phyloP scores from a whole-genome alignment of 2,329 filamentous ascomycete genomes.

The Akanthomyces dipterigenus region DNA sequence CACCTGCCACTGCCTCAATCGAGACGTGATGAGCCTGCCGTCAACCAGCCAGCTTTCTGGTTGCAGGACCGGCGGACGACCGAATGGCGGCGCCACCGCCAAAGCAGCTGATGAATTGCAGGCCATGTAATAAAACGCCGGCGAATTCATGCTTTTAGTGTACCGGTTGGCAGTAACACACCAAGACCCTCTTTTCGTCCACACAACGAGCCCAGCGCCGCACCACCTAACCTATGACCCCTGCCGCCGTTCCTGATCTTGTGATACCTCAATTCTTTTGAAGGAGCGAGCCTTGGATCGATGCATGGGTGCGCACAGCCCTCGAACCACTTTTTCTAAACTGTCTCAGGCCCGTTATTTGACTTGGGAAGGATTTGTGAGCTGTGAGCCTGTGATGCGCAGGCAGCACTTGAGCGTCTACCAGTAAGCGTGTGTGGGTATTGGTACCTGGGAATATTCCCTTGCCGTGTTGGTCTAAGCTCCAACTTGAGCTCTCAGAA shows the following conservation, averaged over 20 bases:
- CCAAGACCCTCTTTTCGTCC: background rate
- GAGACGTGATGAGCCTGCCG: background rate
- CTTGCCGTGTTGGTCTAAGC: background rate
- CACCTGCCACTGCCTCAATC: background rate
- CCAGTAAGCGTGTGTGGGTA: too few relatives aligned
- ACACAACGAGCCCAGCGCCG: background rate
- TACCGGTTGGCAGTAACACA: background rate
- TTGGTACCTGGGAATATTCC: background rate
- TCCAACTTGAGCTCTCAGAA: background rate
- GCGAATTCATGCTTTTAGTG: background rate
- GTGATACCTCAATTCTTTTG: constrained; percentile 7
- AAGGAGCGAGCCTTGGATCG: background rate
- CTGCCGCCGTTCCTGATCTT: constrained; percentile 10
- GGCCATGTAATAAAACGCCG: background rate
- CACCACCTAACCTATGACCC: constrained; percentile 11
- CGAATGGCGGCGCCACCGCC: constrained; percentile 1
- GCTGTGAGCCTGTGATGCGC: background rate
- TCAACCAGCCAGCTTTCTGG: background rate
- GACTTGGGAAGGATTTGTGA: background rate
- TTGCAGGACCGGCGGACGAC: background rate
- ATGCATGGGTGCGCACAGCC: background rate
- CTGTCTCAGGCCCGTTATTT: background rate
- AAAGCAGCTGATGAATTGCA: constrained; percentile 8
- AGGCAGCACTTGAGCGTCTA: too few relatives aligned
- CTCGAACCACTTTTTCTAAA: background rate